phyloP scores from a whole-genome alignment of 176 grass and related monocot genomes.

The Ampelocalamus luodianensis region DNA sequence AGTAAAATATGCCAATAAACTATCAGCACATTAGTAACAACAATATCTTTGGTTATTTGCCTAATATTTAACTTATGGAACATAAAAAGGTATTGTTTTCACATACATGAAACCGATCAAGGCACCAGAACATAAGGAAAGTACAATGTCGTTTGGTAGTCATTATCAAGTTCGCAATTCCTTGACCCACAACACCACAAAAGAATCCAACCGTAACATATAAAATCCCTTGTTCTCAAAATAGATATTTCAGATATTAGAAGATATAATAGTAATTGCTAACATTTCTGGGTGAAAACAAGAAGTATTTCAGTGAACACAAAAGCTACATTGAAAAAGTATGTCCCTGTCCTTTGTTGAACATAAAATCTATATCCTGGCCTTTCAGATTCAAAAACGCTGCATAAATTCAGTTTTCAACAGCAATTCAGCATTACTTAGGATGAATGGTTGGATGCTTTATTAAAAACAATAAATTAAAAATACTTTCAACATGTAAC shows the following conservation, averaged over 20 bases:
- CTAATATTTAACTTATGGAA: not conserved
- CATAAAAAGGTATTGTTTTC: not conserved
- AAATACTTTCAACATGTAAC: not conserved
- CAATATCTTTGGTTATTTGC: not conserved
- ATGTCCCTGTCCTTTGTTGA: slow-evolving; percentile 82
- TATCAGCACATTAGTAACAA: slow-evolving; percentile 3
- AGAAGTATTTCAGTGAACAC: not conserved
- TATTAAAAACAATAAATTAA: slow-evolving; percentile 25
- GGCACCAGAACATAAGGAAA: slow-evolving; percentile 10
- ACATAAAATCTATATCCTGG: slow-evolving; percentile 82
- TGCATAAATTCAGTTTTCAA: slow-evolving; percentile 47
- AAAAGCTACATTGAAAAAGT: slow-evolving; percentile 85
- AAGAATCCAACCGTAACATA: slow-evolving; percentile 87
- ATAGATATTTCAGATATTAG: slow-evolving; percentile 26
- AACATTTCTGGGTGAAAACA: not conserved
- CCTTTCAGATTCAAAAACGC: slow-evolving; percentile 97
- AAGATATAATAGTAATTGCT: not conserved
- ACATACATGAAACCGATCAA: not conserved
- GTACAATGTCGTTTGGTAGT: slow-evolving; percentile 70
- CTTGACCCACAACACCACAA: slow-evolving; percentile 89
- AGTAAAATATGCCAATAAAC: slow-evolving; percentile 17
- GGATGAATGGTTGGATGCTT: slow-evolving; percentile 22
- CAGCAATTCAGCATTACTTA: slow-evolving; percentile 30
- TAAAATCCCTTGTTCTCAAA: slow-evolving; percentile 69
- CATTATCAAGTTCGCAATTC: slow-evolving; percentile 99